Evolutionary conservation across 1,284 basidiomycete species (phyloP), one percentile per base, ranked within the genome.

Genomic region (Naganishia sp.): DNA sequence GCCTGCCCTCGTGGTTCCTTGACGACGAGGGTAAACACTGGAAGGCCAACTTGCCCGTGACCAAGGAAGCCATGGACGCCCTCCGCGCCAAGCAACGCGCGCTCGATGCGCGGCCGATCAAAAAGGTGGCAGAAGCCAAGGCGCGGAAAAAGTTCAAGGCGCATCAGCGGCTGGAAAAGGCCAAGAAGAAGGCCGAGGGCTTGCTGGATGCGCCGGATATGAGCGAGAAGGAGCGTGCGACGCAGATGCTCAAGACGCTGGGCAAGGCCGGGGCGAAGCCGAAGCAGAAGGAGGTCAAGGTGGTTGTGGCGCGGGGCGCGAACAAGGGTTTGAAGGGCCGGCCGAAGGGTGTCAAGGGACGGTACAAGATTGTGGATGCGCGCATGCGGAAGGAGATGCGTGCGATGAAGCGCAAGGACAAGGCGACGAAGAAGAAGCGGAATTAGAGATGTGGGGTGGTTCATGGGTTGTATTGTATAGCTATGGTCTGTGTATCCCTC

Each of bases 111-210:
- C 87, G 96, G 15, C 96, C 96, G 18, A 99, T 99, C 82, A 99
- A 98, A 83, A 99, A 99, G 84, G 85, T 99, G 13, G 96, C 95
- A 21, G 96, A 99, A 82, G 96, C 96, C 50, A 99, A 99, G 81
- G 94, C 92, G 43, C 85, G 96, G 69, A 99, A 99, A 82, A 99
- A 99, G 83, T 82, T 91, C 78, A 92, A 90, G 80, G 91, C 93
- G 4, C 84, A 86, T 23, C 89, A 92, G 73, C 83, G 88, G 56
- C 81, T 98, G 23, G 92, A 96, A 73, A 95, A 93, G 79, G 92
- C 92, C 17, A 88, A 93, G 85, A 94, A 91, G 82, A 98, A 96
- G 82, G 96, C 95, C 1, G 94, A 98, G 75, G 92, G 91, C 64
- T 88, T 99, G 68, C 94, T 93, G 78, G 87, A 90, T 69, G 92